phyloP scores from a whole-genome alignment of 768 basidiomycete species.

The Leucogyrophana mollusca region DNA sequence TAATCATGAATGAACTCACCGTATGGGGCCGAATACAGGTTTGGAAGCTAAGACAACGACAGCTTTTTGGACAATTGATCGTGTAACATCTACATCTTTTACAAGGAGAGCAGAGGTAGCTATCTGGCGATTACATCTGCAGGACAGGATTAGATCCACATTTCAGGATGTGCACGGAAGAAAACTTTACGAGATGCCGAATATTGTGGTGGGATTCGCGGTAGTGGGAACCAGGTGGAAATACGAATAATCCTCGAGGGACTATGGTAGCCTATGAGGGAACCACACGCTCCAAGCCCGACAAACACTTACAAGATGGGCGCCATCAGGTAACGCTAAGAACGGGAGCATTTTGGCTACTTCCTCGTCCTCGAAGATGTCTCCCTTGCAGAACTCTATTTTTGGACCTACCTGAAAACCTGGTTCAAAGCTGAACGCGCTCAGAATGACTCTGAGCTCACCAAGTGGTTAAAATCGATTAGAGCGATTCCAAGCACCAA shows the following conservation, averaged over 20 bases:
- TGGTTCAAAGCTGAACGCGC: slow-evolving; percentile 11
- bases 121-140: slow-evolving; percentile 94
- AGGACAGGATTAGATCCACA: slow-evolving; percentile 1
- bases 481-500: slow-evolving; percentile 84
- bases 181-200: slow-evolving; percentile 81
- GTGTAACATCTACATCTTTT: slow-evolving; percentile 82
- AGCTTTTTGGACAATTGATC: slow-evolving; percentile 96
- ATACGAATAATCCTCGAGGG: slow-evolving; percentile 88
- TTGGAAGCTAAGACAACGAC: slow-evolving; percentile 91
- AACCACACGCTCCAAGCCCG: not conserved
- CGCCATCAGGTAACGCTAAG: slow-evolving; percentile 95
- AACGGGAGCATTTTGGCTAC: slow-evolving; percentile 86
- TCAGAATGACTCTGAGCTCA: slow-evolving; percentile 34
- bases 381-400: slow-evolving; percentile 80
- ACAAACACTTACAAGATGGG: slow-evolving; percentile 66
- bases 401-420: slow-evolving; percentile 80
- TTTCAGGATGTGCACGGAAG: not conserved
- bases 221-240: slow-evolving; percentile 85
- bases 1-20: slow-evolving; percentile 40
- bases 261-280: slow-evolving; percentile 11
- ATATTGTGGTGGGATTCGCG: slow-evolving; percentile 75
- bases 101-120: slow-evolving; percentile 74
- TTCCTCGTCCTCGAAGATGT: slow-evolving; percentile 83
- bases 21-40: slow-evolving; percentile 91
- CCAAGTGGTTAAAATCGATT: slow-evolving; percentile 95